Conservation (phyloP, 2,329 filamentous ascomycete species). For the Talaromyces pinophilus region DNA sequence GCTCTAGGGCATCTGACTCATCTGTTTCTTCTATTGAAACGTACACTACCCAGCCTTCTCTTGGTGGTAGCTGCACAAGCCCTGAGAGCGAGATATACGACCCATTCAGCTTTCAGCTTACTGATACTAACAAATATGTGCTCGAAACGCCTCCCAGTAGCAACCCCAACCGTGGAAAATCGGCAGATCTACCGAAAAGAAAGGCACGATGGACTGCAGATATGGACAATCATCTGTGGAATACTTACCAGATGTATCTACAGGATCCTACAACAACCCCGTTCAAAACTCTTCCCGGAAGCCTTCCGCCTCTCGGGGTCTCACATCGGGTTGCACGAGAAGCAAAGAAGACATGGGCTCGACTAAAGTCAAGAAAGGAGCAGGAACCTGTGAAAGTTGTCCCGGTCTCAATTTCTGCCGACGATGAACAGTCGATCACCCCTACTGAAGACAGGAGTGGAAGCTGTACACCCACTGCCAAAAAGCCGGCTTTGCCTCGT, state of each 20-base stretch:
- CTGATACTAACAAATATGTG: slow-evolving; percentile 40
- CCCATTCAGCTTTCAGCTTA: slow-evolving; percentile 52
- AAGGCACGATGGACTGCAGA: slow-evolving; percentile 57
- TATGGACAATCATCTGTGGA: slow-evolving; percentile 68
- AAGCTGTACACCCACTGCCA: slow-evolving; percentile 51
- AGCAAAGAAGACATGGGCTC: slow-evolving; percentile 62
- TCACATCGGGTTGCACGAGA: slow-evolving; percentile 64
- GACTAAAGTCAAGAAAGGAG: slow-evolving; percentile 40
- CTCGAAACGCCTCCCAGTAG: slow-evolving; percentile 43
- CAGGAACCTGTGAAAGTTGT: slow-evolving; percentile 20
- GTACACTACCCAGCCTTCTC: slow-evolving; percentile 57
- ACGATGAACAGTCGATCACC: slow-evolving; percentile 27
- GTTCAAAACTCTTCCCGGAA: slow-evolving; percentile 67
- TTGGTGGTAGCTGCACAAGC: slow-evolving; percentile 62
- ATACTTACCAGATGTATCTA: slow-evolving; percentile 66
- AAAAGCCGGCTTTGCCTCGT: slow-evolving; percentile 37
- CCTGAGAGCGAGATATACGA: slow-evolving; percentile 61
- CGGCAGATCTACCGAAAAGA: slow-evolving; percentile 31
- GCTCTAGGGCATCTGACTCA: slow-evolving; percentile 62
- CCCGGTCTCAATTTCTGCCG: not conserved
- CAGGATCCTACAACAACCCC: slow-evolving; percentile 66
- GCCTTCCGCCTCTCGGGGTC: slow-evolving; percentile 63
- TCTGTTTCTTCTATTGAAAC: slow-evolving; percentile 63
- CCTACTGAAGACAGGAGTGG: slow-evolving; percentile 52
- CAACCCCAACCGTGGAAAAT: slow-evolving; percentile 31